Evolutionary conservation across 139 green algal genomes (phyloP).

Genomic region (Tetratostichococcus sp.): DNA sequence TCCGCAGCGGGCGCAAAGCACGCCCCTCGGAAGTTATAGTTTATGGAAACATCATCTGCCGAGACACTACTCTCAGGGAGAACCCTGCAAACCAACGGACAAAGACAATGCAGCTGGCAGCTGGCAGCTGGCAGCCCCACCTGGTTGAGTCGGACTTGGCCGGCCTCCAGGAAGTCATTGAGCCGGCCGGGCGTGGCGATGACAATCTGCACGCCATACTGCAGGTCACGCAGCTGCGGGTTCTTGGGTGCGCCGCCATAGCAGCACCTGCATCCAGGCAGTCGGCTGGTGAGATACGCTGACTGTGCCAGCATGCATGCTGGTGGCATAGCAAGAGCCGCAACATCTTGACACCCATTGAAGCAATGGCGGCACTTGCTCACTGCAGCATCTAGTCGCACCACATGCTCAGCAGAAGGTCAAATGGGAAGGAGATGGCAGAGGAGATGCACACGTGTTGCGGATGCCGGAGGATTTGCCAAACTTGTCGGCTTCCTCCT

Average conservation of each 20-base stretch:
- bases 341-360: too few species aligned
- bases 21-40: too few species aligned
- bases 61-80: too few species aligned
- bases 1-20: background rate
- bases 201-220: conserved; percentile 70
- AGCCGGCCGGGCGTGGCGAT: conserved; percentile 90
- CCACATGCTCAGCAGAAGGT: too few species aligned
- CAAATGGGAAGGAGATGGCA: too few species aligned
- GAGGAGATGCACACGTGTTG: conserved; percentile 74
- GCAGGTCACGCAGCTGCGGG: conserved; percentile 76
- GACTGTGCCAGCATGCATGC: background rate
- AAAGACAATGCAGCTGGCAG: background rate
- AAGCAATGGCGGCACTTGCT: too few species aligned
- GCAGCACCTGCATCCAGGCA: conserved; percentile 41
- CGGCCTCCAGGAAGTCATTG: conserved; percentile 85
- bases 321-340: too few species aligned
- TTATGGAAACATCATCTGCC: too few species aligned
- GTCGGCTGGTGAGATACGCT: too few species aligned
- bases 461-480: conserved; percentile 67
- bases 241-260: conserved; percentile 88
- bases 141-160: conserved; percentile 54
- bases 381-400: too few species aligned
- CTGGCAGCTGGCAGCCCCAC: background rate
- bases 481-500: conserved; percentile 91
- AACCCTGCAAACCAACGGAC: too few species aligned